Percentiles rank a stretch among this genome's conserved stretches.
Conservation (phyloP, 768 basidiomycete genomes). For the Agaricus subrufescens region DNA sequence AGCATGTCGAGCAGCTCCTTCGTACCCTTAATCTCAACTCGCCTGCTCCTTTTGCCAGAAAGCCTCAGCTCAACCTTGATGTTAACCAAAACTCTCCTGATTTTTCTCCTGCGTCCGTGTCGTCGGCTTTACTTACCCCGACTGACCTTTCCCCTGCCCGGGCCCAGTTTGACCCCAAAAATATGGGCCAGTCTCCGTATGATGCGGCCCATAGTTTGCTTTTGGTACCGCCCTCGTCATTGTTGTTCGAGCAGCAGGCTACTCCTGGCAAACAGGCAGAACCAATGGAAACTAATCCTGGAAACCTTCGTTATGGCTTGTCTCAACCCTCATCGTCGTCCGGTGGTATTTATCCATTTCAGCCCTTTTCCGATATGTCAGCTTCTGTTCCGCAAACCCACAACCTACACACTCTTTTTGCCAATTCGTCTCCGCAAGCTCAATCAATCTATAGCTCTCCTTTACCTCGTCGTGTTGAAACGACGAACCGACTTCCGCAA, state of each 20-base stretch:
- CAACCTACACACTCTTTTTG: conserved; percentile 19
- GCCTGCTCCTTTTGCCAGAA: conserved; percentile 48
- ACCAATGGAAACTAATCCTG: conserved; percentile 15
- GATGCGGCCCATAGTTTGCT: conserved; percentile 34
- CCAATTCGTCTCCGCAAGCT: conserved; percentile 19
- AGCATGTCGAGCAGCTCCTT: conserved; percentile 81
- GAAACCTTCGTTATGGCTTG: conserved; percentile 12
- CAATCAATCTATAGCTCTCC: conserved; percentile 28
- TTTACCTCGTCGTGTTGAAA: conserved; percentile 26
- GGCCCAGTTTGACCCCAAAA: conserved; percentile 49
- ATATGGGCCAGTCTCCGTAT: conserved; percentile 39
- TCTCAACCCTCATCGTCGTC: conserved; percentile 2
- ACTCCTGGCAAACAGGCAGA: conserved; percentile 18
- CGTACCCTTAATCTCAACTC: conserved; percentile 78
- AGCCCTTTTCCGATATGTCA: conserved; percentile 45
- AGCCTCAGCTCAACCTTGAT: conserved; percentile 41
- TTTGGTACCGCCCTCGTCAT: conserved; percentile 37
- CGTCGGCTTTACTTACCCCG: conserved; percentile 69
- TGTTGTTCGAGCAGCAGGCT: conserved; percentile 31
- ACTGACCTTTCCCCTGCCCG: conserved; percentile 69
- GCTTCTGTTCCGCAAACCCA: conserved; percentile 27
- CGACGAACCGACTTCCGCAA: conserved; percentile 16
- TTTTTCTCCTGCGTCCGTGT: conserved; percentile 67
- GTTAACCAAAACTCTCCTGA: conserved; percentile 56
- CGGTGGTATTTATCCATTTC: conserved; percentile 36